Base-by-base conservation (phyloP, 129 eudicot species). In the Flaveria linearis region DNA sequence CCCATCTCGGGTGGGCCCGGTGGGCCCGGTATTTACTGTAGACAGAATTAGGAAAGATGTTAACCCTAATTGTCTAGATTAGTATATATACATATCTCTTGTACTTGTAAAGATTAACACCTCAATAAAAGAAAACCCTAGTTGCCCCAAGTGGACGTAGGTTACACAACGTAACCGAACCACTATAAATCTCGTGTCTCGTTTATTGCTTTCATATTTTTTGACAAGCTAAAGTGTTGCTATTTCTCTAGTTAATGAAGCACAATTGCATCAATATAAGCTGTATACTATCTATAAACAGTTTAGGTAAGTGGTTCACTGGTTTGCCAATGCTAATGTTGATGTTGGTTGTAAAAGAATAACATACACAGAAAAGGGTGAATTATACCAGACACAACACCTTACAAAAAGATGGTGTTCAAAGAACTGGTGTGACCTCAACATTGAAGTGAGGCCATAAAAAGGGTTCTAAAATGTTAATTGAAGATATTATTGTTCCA, bases 401-500 rank as follows among this genome's bases (percentile, higher is more conserved):
- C 64, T 47, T 13, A 47, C 60, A 75, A 41, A 49, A 60, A 22
- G 33, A 64, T 50, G 60, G 64, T 18, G 16, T 66, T 25, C 18
- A 50, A 66, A 36, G 73, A 39, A 42, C 7, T 49, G 57, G 18
- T 56, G 41, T 52, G 11, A 17, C 55, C 45, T 77, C 69, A 13
- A n/a, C 36, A 17, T 49, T 49, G 15, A 51, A 36, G 23, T 23
- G 26, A 49, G 64, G 72, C 30, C 60, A 74, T 61, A 26, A 46
- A 61, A 76, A 25, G 30, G 64, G 36, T 30, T 50, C 73, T 63
- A 75, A 14, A 14, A 64, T 39, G 30, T 13, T 13, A 65, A 50
- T 39, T 41, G 66, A 66, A 36, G 28, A 52, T 52, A 51, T 52
- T 66, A 67, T 76, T 36, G n/a, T 67, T 36, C 16, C 16, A 68